Evolutionary conservation across 768 basidiomycete genomes (phyloP).

Genomic region (Pleurotus citrinopileatus): DNA sequence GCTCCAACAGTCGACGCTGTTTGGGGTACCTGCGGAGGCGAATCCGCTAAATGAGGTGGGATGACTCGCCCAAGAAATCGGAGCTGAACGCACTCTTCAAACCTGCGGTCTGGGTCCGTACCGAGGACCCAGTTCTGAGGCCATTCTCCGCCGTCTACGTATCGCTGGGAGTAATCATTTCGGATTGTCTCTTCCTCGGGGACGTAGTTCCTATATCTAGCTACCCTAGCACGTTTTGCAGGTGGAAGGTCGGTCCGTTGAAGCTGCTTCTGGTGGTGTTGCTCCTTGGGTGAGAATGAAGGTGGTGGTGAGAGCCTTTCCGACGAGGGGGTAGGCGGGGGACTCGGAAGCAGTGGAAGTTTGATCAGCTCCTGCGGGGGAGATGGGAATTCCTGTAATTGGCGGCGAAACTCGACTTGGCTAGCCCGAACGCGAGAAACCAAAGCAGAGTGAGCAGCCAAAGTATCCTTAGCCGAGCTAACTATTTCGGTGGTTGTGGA

Average conservation of each 20-base stretch:
- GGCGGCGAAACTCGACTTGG: conserved; percentile 56
- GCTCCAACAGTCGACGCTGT: conserved; percentile 75
- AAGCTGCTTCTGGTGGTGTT: conserved; percentile 29
- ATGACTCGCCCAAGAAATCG: conserved; percentile 7
- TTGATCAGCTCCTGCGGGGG: conserved; percentile 54
- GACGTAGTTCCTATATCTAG: conserved; percentile 77
- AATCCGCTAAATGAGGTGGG: neutral
- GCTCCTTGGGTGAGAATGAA: conserved; percentile 36
- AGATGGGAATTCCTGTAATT: conserved; percentile 51
- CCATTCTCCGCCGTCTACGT: conserved; percentile 90
- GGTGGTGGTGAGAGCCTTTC: conserved; percentile 41
- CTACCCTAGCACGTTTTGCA: conserved; percentile 70
- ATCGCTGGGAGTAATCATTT: conserved; percentile 90
- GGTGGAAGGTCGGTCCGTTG: conserved; percentile 46
- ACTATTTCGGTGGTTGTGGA: conserved; percentile 46
- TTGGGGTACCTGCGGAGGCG: conserved; percentile 78
- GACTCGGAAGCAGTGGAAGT: conserved; percentile 57
- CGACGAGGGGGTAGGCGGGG: conserved; percentile 49
- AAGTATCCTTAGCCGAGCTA: conserved; percentile 60
- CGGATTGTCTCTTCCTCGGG: conserved; percentile 95
- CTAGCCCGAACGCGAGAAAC: conserved; percentile 50
- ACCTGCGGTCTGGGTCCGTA: conserved; percentile 82
- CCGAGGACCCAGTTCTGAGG: conserved; percentile 93
- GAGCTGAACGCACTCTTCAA: conserved; percentile 79
- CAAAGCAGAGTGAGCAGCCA: conserved; percentile 59